phyloP scores from a whole-genome alignment of 306 rosid genomes.

The Comarum palustre region DNA sequence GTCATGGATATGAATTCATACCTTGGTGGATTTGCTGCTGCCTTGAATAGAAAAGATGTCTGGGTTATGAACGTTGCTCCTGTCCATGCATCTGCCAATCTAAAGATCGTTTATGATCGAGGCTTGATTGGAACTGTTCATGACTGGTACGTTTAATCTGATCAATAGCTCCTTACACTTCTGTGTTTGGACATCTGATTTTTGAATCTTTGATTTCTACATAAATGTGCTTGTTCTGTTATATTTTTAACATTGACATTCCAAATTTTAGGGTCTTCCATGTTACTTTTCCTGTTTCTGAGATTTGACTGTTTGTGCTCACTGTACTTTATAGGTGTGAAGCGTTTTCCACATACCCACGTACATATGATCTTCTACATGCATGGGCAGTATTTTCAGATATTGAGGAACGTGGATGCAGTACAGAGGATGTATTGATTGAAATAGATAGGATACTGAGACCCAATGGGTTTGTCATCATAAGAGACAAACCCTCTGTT shows the following conservation, averaged over 20 bases:
- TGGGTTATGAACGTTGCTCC: constrained; percentile 71
- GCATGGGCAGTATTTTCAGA: constrained; percentile 58
- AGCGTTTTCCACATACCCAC: constrained; percentile 66
- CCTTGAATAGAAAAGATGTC: constrained; percentile 40
- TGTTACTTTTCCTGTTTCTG: constrained; percentile 7
- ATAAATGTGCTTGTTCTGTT: not conserved
- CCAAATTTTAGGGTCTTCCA: not conserved
- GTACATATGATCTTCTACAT: constrained; percentile 62
- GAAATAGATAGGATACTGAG: constrained; percentile 63
- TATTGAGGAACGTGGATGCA: constrained; percentile 45
- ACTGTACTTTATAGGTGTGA: constrained; percentile 46
- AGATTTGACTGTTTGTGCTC: not conserved
- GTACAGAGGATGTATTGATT: constrained; percentile 49
- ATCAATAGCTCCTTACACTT: not conserved
- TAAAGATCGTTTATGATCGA: constrained; percentile 54
- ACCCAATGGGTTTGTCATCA: constrained; percentile 59
- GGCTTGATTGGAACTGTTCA: constrained; percentile 60
- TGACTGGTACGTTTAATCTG: constrained; percentile 46
- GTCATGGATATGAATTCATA: constrained; percentile 66
- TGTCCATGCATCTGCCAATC: constrained; percentile 38
- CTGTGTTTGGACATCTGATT: constrained; percentile 7
- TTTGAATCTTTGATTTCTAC: not conserved
- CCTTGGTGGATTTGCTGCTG: constrained; percentile 64
- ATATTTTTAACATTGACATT: not conserved
- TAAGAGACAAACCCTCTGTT: constrained; percentile 48